These are phyloP conservation scores for Hanseniaspora clermontiae DNA, from an alignment of 805 yeast genomes.

Conservation along the genomic window DNA sequence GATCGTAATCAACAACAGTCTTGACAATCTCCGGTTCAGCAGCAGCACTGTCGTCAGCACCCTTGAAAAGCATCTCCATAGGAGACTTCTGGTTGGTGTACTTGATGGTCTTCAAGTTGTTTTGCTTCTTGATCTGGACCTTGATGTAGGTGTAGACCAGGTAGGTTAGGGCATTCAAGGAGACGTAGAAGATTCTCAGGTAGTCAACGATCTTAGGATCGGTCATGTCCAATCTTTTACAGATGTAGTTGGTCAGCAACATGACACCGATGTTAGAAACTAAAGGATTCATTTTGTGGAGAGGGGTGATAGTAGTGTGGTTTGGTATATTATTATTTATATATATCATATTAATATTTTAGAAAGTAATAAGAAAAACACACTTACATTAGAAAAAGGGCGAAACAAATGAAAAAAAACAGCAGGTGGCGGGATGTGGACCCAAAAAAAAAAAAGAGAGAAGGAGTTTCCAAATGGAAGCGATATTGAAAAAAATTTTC, in stretches of 20 bases:
- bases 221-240: slow-evolving; percentile 80
- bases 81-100: slow-evolving; percentile 77
- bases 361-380: too few relatives aligned
- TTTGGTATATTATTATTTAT: too few relatives aligned
- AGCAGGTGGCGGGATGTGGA: too few relatives aligned
- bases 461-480: too few relatives aligned
- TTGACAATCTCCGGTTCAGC: slow-evolving; percentile 70
- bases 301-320: too few relatives aligned
- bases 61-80: slow-evolving; percentile 47
- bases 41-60: slow-evolving; percentile 43
- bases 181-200: slow-evolving; percentile 59
- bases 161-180: slow-evolving; percentile 54
- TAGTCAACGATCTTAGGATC: slow-evolving; percentile 60
- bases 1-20: slow-evolving; percentile 89
- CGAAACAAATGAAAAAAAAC: too few relatives aligned
- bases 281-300: slow-evolving; percentile 72
- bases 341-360: too few relatives aligned
- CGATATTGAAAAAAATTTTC: too few relatives aligned
- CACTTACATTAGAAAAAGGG: too few relatives aligned
- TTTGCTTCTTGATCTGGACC: slow-evolving; percentile 50
- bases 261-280: slow-evolving; percentile 73
- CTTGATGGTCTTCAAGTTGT: slow-evolving; percentile 84
- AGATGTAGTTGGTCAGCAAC: slow-evolving; percentile 93
- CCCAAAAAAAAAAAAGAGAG: too few relatives aligned
- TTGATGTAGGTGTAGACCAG: slow-evolving; percentile 55